Evolutionary conservation across 176 grass and related monocot genomes (phyloP).

Genomic region (Lolium perenne): DNA sequence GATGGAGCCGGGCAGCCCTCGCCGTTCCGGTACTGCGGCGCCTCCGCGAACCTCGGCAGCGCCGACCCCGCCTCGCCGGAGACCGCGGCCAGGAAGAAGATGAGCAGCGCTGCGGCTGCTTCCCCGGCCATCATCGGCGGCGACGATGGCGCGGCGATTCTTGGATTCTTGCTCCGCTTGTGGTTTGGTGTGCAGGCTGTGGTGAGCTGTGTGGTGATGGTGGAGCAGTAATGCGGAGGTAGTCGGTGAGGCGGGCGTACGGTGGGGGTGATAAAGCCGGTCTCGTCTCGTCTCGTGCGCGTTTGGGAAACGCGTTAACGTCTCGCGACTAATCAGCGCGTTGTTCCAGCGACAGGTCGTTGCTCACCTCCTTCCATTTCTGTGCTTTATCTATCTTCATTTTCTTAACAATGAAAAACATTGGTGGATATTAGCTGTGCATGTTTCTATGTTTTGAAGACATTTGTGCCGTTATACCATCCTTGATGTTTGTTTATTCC

Average conservation of each 20-base stretch:
- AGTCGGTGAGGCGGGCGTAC: constrained; percentile 26
- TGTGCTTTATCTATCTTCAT: too few species aligned
- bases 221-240: constrained; percentile 32
- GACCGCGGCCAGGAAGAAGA: constrained; percentile 14
- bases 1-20: constrained; percentile 40
- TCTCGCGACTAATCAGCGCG: constrained; percentile 6
- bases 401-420: too few species aligned
- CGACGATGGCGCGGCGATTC: not conserved
- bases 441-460: not conserved
- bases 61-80: not conserved
- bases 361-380: not conserved
- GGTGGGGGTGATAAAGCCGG: constrained; percentile 10
- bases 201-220: constrained; percentile 40
- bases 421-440: too few species aligned
- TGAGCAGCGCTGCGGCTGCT: not conserved
- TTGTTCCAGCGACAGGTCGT: not conserved
- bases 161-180: constrained; percentile 38
- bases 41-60: constrained; percentile 70
- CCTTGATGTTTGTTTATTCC: not conserved
- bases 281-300: constrained; percentile 21
- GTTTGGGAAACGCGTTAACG: constrained; percentile 46
- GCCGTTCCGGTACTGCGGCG: constrained; percentile 89
- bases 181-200: constrained; percentile 28
- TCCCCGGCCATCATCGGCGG: not conserved
- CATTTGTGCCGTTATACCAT: not conserved